phyloP scores from a whole-genome alignment of 2,329 filamentous ascomycete species.

The Ambrosiella beaveri region DNA sequence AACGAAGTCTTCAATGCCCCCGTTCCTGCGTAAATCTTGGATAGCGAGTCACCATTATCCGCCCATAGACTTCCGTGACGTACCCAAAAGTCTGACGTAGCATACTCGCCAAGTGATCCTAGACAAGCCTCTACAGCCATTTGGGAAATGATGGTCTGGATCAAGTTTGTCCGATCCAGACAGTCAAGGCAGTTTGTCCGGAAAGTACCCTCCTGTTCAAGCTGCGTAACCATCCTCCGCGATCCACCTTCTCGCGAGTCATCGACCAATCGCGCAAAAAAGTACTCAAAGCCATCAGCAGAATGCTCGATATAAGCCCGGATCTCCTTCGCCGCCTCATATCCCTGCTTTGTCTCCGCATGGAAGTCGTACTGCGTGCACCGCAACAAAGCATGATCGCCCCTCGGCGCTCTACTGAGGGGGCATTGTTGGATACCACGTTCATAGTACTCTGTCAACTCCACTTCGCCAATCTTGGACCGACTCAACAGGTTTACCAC shows the following conservation, averaged over 20 bases:
- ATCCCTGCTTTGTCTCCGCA: slow-evolving; percentile 76
- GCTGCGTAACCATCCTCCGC: slow-evolving; percentile 43
- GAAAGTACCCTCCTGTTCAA: slow-evolving; percentile 92
- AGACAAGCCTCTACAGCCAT: slow-evolving; percentile 84
- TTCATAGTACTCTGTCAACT: slow-evolving; percentile 65
- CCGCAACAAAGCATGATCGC: slow-evolving; percentile 49
- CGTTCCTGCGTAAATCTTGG: slow-evolving; percentile 90
- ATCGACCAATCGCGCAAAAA: slow-evolving; percentile 56
- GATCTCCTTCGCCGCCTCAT: slow-evolving; percentile 79
- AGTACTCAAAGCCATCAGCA: slow-evolving; percentile 82
- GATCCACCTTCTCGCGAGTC: slow-evolving; percentile 26
- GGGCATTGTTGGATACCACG: slow-evolving; percentile 60
- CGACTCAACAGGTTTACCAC: slow-evolving; percentile 89
- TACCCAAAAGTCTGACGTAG: slow-evolving; percentile 72
- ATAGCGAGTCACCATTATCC: slow-evolving; percentile 87
- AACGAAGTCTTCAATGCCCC: slow-evolving; percentile 92
- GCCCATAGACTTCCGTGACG: slow-evolving; percentile 89
- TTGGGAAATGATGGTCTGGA: slow-evolving; percentile 88
- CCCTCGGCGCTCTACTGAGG: slow-evolving; percentile 36
- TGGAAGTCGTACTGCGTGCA: slow-evolving; percentile 93
- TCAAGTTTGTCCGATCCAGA: slow-evolving; percentile 83
- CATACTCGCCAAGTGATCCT: slow-evolving; percentile 48
- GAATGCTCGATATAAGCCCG: slow-evolving; percentile 60
- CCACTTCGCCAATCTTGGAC: slow-evolving; percentile 68
- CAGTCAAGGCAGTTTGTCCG: slow-evolving; percentile 94